Percentiles rank a stretch among this genome's conserved stretches.
Evolutionary conservation across 1,284 basidiomycete genomes (phyloP).

Genomic region (Ganoderma sinense): DNA sequence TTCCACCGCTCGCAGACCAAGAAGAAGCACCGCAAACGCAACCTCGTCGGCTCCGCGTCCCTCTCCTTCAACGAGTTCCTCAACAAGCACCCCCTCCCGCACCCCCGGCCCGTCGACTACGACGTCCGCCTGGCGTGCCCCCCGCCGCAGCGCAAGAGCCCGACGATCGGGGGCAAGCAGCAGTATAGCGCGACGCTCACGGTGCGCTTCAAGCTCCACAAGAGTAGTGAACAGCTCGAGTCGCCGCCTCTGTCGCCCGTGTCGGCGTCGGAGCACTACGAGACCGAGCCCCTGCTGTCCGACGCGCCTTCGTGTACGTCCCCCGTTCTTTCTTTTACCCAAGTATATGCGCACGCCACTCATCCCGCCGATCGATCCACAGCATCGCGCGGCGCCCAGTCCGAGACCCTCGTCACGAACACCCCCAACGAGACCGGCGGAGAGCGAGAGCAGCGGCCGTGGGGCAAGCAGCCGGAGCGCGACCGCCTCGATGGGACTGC

Average conservation of each 20-base stretch:
- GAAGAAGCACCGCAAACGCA: slow-evolving; percentile 63
- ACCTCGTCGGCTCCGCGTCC: slow-evolving; percentile 56
- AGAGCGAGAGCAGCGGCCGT: slow-evolving; percentile 5
- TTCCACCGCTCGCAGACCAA: slow-evolving; percentile 59
- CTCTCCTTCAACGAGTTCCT: slow-evolving; percentile 59
- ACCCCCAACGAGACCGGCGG: slow-evolving; percentile 10
- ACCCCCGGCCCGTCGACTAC: slow-evolving; percentile 32
- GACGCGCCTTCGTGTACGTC: slow-evolving; percentile 25
- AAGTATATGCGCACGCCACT: background rate
- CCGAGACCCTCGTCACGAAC: slow-evolving; percentile 16
- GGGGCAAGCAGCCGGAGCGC: slow-evolving; percentile 16
- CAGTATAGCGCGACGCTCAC: slow-evolving; percentile 38
- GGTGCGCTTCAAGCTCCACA: slow-evolving; percentile 35
- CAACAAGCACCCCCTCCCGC: slow-evolving; percentile 46
- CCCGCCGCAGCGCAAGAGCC: slow-evolving; percentile 39
- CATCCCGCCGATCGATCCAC: background rate
- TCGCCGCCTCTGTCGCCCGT: slow-evolving; percentile 20
- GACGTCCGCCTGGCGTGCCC: slow-evolving; percentile 39
- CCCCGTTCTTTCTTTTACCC: background rate
- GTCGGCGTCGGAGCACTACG: slow-evolving; percentile 21
- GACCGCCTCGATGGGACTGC: slow-evolving; percentile 26
- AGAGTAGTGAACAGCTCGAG: slow-evolving; percentile 8
- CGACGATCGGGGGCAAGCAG: slow-evolving; percentile 33
- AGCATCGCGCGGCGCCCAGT: slow-evolving; percentile 19
- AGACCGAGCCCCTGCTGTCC: slow-evolving; percentile 21